Evolutionary conservation across 306 rosid species (phyloP).

Genomic region (Hippophae rhamnoides): DNA sequence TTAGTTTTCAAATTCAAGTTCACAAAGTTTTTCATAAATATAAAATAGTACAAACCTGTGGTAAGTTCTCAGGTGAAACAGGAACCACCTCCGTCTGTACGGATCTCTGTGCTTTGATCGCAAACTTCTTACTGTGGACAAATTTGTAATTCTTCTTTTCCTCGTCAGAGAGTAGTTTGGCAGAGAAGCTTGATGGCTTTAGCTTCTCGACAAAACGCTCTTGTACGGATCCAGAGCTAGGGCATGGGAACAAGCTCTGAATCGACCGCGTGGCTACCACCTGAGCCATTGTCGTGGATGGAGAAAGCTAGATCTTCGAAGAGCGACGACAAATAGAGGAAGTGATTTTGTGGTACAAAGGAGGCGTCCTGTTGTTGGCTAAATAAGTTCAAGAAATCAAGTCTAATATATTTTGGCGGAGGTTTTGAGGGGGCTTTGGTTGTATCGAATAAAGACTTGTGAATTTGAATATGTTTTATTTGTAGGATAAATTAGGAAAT

Average conservation of each 20-base stretch:
- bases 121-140: constrained; percentile 12
- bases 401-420: constrained; percentile 39
- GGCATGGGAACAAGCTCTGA: constrained; percentile 41
- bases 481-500: too few species aligned
- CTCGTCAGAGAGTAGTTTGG: constrained; percentile 18
- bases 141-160: constrained; percentile 16
- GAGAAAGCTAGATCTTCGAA: constrained; percentile 11
- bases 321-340: background rate
- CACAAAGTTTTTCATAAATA: background rate
- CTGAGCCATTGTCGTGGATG: constrained; percentile 45
- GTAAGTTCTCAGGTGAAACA: constrained; percentile 60
- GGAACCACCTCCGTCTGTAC: constrained; percentile 57
- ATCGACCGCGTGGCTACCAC: constrained; percentile 62
- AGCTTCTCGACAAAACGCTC: constrained; percentile 26
- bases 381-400: constrained; percentile 33
- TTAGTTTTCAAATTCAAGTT: background rate
- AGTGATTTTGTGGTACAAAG: constrained; percentile 1
- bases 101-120: constrained; percentile 42
- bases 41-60: constrained; percentile 40
- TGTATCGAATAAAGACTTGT: constrained; percentile 34
- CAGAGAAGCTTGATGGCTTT: constrained; percentile 37
- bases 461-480: background rate
- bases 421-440: constrained; percentile 49
- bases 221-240: constrained; percentile 37
- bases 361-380: constrained; percentile 1